phyloP scores from a whole-genome alignment of 2,329 filamentous ascomycete genomes.

The Colletotrichum cordylinicola region DNA sequence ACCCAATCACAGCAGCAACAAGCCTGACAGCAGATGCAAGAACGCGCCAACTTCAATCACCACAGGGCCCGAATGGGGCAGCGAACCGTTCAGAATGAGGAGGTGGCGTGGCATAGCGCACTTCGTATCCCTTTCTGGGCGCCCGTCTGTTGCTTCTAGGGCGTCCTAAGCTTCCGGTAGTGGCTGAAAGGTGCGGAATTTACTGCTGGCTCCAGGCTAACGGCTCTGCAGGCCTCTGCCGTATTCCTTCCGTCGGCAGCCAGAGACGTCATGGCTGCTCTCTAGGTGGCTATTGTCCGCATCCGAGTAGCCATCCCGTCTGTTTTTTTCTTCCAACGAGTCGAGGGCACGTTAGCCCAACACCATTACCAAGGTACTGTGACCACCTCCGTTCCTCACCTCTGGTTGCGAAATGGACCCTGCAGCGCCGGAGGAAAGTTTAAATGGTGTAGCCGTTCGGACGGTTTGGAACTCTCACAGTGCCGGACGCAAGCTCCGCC shows the following conservation, averaged over 20 bases:
- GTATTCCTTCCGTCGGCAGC: neutral
- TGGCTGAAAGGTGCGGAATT: neutral
- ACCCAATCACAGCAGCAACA: neutral
- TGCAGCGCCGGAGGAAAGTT: constrained; percentile 17
- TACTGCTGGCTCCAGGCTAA: neutral
- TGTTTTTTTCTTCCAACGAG: neutral
- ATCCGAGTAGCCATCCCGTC: neutral
- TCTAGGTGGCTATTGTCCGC: neutral
- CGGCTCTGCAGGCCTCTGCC: neutral
- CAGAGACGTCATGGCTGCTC: neutral
- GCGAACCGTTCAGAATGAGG: neutral
- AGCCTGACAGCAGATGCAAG: neutral
- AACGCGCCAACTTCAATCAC: neutral
- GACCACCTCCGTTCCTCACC: neutral
- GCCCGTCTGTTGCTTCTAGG: neutral
- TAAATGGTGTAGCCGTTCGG: constrained; percentile 9
- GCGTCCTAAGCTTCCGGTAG: neutral
- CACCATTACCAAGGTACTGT: neutral
- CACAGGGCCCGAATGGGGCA: neutral
- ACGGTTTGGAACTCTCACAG: neutral
- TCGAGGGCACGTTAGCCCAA: neutral
- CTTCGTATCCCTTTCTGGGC: neutral
- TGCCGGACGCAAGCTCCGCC: constrained; percentile 5
- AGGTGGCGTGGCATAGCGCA: neutral
- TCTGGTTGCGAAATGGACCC: constrained; percentile 8